Conservation (phyloP, 495 filamentous ascomycete genomes). For the Aspergillus ostianus region DNA sequence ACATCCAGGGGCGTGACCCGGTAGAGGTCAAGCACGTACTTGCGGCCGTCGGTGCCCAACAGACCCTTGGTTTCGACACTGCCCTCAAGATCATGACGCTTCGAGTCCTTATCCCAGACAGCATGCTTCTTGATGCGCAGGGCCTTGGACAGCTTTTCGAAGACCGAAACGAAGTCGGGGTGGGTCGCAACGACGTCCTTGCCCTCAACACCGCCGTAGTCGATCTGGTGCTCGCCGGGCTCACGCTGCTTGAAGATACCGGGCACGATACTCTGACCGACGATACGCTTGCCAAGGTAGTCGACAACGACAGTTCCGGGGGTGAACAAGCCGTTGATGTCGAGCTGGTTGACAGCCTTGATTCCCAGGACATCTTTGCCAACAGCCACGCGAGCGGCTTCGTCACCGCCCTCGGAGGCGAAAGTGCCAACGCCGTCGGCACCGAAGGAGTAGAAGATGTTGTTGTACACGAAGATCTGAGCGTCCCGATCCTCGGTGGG, state of each 20-base stretch:
- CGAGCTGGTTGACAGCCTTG: constrained; percentile 91
- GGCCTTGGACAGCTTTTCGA: constrained; percentile 84
- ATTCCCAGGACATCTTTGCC: constrained; percentile 96
- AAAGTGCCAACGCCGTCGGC: constrained; percentile 98
- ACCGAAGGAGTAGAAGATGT: constrained; percentile 98
- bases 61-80: constrained; percentile 98
- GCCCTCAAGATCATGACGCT: constrained; percentile 86
- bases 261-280: constrained; percentile 97
- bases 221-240: constrained; percentile 95
- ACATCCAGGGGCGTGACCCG: constrained; percentile 91
- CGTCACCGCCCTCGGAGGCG: constrained; percentile 91
- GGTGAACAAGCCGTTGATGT: constrained; percentile 90
- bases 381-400: constrained; percentile 92
- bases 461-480: constrained; percentile 99
- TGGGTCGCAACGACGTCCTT: constrained; percentile 92
- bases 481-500: constrained; percentile 90
- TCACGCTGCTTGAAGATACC: constrained; percentile 99
- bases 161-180: constrained; percentile 77
- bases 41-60: constrained; percentile 92
- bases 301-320: constrained; percentile 96
- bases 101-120: constrained; percentile 96
- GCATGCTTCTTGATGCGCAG: constrained; percentile 89
- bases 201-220: constrained; percentile 97
- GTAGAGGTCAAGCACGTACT: constrained; percentile 96
- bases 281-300: constrained; percentile 94